Evolutionary conservation across 768 basidiomycete species (phyloP), one percentile per base, ranked within the genome.

Genomic region (Tylopilus cervinicoccineus): DNA sequence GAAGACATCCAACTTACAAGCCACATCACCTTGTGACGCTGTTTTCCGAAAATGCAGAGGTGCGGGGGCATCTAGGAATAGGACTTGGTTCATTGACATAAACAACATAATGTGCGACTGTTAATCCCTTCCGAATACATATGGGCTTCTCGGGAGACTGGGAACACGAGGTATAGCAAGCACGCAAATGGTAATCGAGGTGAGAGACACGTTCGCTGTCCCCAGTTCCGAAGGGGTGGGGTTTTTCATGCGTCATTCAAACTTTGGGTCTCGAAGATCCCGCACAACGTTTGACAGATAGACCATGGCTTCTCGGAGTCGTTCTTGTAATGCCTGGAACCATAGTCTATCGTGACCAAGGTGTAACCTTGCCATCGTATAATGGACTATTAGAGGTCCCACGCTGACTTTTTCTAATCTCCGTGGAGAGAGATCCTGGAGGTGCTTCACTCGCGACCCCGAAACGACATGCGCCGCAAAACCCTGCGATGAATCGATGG

Each of bases 1-100:
- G 50, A 52, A 19, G 51, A 45, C 14, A 33, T 59, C 19, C 4
- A 29, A 24, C n/a, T 55, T 11, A 62, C 53, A 3, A 55, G 32
- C 27, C 43, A 52, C 10, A 43, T 53, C 27, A 26, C 48, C 12
- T 19, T 57, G 27, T 38, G 37, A 23, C 4, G 11, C 9, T 45
- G 20, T 38, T 22, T n/a, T 12, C 17, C 14, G 27, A 29, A 19
- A 3, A 11, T 19, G n/a, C 34, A 19, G 19, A 19, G 19, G 12
- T n/a, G n/a, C n/a, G 2, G 19, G 26, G 26, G 9, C 19, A 20
- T 36, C n/a, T 10, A 17, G 33, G 6, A n/a, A 11, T 34, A n/a
- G 6, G 19, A 6, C 33, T 8, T 34, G 17, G 32, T n/a, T n/a
- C 33, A 11, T 36, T 1, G 20, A 31, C 29, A 14, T 31, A 31